phyloP scores from a whole-genome alignment of 164 flowering plant genomes.

The Vitis riparia region DNA sequence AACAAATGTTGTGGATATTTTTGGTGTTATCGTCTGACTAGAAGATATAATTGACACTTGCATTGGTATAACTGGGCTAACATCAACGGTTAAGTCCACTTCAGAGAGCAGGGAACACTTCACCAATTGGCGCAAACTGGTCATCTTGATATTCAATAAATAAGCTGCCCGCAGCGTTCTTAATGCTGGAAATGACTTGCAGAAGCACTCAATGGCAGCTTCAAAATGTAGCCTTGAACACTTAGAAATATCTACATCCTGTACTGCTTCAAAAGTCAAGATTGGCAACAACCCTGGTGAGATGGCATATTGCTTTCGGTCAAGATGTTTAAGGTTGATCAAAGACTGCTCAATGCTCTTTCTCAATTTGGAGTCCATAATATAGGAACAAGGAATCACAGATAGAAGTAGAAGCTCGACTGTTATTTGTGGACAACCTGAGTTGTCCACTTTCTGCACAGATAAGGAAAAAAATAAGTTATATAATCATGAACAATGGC shows the following conservation, averaged over 20 bases:
- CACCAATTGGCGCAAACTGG: slow-evolving; percentile 30
- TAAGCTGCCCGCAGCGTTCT: slow-evolving; percentile 56
- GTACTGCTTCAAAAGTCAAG: slow-evolving; percentile 52
- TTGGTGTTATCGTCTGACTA: slow-evolving; percentile 12
- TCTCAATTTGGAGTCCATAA: slow-evolving; percentile 22
- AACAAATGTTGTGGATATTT: slow-evolving; percentile 9
- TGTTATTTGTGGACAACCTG: slow-evolving; percentile 73
- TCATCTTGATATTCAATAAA: slow-evolving; percentile 40
- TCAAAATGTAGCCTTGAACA: slow-evolving; percentile 50
- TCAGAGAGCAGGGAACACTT: slow-evolving; percentile 49
- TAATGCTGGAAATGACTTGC: slow-evolving; percentile 69
- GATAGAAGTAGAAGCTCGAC: slow-evolving; percentile 45
- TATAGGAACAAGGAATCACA: slow-evolving; percentile 44
- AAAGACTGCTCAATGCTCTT: slow-evolving; percentile 23
- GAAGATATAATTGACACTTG: slow-evolving; percentile 40
- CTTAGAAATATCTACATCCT: slow-evolving; percentile 66
- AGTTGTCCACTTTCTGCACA: slow-evolving; percentile 65
- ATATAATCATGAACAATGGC: neutral
- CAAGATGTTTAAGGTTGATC: slow-evolving; percentile 18
- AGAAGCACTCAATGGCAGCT: slow-evolving; percentile 44
- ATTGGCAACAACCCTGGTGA: slow-evolving; percentile 21
- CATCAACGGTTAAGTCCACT: slow-evolving; percentile 61
- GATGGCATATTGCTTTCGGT: slow-evolving; percentile 6
- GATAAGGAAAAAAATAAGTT: slow-evolving; percentile 5
- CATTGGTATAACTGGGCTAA: slow-evolving; percentile 42